These are phyloP conservation scores for Blastocystis sp. DNA, from an alignment of 352 stramenopile species.

Conservation along the genomic window DNA sequence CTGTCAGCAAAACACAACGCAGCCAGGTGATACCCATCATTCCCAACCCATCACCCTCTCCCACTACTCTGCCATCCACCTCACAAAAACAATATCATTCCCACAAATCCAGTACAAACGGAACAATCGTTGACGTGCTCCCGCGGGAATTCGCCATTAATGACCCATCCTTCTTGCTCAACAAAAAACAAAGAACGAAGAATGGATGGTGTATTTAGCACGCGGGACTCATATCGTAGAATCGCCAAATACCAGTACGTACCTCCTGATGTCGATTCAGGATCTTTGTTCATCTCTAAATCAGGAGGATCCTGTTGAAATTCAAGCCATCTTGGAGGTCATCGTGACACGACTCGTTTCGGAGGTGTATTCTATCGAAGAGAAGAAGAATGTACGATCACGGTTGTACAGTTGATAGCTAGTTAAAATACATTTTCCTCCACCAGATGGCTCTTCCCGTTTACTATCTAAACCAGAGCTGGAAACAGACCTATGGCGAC, in stretches of 20 bases:
- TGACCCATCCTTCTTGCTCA: no score
- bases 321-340: slow-evolving; percentile 14
- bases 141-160: no score
- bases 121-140: no score
- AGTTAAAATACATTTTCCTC: slow-evolving; percentile 43
- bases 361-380: not conserved
- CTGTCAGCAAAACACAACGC: no score
- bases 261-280: slow-evolving; percentile 40
- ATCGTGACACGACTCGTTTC: not conserved
- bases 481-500: slow-evolving; percentile 31
- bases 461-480: slow-evolving; percentile 44
- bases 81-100: no score
- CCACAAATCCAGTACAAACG: no score
- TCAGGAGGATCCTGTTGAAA: slow-evolving; percentile 26
- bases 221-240: not conserved
- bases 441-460: slow-evolving; percentile 44
- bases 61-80: no score
- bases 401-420: not conserved
- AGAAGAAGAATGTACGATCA: not conserved
- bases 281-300: slow-evolving; percentile 40
- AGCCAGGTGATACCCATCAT: no score
- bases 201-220: slow-evolving; percentile 7
- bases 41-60: no score
- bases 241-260: not conserved
- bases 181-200: no score